phyloP scores from a whole-genome alignment of 129 eudicot genomes.

The Flaveria linearis region DNA sequence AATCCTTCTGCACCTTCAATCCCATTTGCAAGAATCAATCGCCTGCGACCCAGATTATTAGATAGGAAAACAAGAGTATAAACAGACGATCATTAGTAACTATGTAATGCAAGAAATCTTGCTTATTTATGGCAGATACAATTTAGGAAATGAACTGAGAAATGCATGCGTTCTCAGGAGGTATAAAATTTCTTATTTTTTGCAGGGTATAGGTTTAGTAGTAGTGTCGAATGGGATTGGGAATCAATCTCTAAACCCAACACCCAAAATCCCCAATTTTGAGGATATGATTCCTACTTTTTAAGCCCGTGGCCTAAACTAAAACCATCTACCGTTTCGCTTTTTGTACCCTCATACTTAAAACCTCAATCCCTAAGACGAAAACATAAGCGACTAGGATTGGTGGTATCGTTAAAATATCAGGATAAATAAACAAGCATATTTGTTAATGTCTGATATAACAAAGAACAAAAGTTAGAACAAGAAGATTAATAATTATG shows the following conservation, averaged over 20 bases:
- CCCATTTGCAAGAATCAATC: slow-evolving; percentile 94
- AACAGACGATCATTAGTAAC: background rate
- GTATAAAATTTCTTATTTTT: background rate
- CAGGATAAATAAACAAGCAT: background rate
- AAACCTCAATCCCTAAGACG: background rate
- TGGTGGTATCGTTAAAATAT: slow-evolving; percentile 1
- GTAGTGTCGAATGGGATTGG: background rate
- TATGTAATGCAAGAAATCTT: background rate
- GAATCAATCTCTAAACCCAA: background rate
- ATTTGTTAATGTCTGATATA: background rate
- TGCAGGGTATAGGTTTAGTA: background rate
- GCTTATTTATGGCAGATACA: background rate
- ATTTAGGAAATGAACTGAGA: background rate
- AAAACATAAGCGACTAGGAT: background rate
- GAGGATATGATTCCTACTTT: background rate
- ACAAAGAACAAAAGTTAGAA: background rate
- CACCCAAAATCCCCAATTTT: background rate
- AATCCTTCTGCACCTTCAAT: slow-evolving; percentile 89
- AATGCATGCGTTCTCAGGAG: background rate
- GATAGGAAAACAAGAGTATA: background rate
- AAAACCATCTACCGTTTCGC: background rate
- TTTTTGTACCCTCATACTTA: background rate
- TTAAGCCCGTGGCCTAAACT: background rate
- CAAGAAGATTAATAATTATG: background rate
- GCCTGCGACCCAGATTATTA: slow-evolving; percentile 42